Evolutionary conservation across 306 rosid species (phyloP), one percentile per base, ranked within the genome.

Genomic region (Pyrus betulifolia): DNA sequence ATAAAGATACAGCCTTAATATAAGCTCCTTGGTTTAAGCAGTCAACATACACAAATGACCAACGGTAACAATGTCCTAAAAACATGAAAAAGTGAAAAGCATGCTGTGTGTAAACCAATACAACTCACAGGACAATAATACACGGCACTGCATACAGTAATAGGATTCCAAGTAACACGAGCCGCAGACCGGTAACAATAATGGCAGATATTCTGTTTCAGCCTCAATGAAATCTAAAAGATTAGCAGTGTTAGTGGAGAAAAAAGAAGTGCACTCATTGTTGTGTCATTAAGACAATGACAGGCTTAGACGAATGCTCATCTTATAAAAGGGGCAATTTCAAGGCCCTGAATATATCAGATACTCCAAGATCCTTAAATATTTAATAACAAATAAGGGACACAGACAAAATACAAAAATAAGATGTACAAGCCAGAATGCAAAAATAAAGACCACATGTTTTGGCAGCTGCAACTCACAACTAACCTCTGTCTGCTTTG

Each of bases 401-500:
- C 72, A 8, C 8, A 33, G 13, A 12, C 9, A 6, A 22, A 22
- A 46, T 22, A 13, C 13, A 35, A 35, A 35, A 35, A 1, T 44
- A 46, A 69, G 22, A 31, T 19, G 44, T 68, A 68, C n/a, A 68
- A 18, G 31, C 66, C 83, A 38, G 21, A 30, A 74, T 60, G 35
- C 30, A 58, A 15, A 35, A 28, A 14, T 22, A 69, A 70, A 27
- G 42, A 70, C 6, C 30, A 28, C 11, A 51, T 27, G 58, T 70
- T 58, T 28, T 15, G n/a, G 42, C 81, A 66, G 70, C 63, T 4
- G 46, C 82, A 52, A 74, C 72, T 40, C 76, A 80, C n/a, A 60
- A 42, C 90, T 72, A 80, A 88, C 83, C 85, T 67, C 81, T 67
- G 86, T 86, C 84, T 84, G 89, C 71, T 83, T 89, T 51, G 82